These are phyloP conservation scores for Pestalotiopsis sp. DNA, from an alignment of 2,329 filamentous ascomycete species.

Conservation along the genomic window DNA sequence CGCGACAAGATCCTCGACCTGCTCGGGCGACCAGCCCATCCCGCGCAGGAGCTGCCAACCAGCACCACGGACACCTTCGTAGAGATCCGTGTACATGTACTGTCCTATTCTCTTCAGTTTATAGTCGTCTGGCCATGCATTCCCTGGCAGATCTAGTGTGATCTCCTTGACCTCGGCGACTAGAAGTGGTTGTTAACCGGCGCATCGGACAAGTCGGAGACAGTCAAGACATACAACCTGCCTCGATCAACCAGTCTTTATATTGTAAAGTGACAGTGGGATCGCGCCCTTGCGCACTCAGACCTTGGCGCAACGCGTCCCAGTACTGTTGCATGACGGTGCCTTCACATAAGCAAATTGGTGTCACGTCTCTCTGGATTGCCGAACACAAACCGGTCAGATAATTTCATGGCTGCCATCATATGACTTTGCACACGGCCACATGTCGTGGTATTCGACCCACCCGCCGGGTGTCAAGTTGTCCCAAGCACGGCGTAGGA, in stretches of 20 bases:
- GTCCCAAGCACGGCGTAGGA: constrained; percentile 45
- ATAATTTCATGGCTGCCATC: constrained; percentile 19
- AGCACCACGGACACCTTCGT: constrained; percentile 14
- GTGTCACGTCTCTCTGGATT: too few relatives aligned
- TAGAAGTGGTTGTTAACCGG: not conserved
- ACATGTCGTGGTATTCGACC: constrained; percentile 24
- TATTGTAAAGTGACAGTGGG: constrained; percentile 2
- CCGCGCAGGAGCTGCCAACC: not conserved
- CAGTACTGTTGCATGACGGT: constrained; percentile 4
- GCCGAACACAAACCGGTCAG: not conserved
- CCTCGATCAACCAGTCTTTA: constrained; percentile 20
- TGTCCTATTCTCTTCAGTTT: constrained; percentile 25
- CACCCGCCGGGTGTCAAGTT: constrained; percentile 34
- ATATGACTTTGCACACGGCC: constrained; percentile 2
- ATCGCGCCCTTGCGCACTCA: not conserved
- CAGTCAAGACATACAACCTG: constrained; percentile 12
- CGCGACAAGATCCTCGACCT: constrained; percentile 19
- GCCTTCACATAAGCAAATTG: not conserved
- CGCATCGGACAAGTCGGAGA: constrained; percentile 10
- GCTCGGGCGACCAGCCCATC: constrained; percentile 18
- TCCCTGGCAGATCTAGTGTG: constrained; percentile 20
- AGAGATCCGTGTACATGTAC: constrained; percentile 20
- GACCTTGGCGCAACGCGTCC: not conserved
- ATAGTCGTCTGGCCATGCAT: constrained; percentile 25
- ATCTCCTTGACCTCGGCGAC: constrained; percentile 24